Conservation (phyloP, 2,329 filamentous ascomycete genomes). For the Chaetothyriales sp. region DNA sequence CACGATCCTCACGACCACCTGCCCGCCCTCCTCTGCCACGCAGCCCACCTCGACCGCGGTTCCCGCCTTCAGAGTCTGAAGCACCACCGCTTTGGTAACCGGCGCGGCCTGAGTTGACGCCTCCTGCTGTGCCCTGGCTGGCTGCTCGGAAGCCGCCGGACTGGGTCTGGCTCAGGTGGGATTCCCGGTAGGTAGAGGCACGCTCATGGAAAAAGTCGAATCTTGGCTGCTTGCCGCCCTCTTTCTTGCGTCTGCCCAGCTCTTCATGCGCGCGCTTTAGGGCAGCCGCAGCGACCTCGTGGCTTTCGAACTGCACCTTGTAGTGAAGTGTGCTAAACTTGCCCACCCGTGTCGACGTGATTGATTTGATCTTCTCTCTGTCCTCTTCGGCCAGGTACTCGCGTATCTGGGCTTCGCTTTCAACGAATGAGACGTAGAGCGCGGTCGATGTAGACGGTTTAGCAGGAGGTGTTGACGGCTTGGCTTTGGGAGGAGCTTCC, state of each 20-base stretch:
- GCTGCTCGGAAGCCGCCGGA: conserved; percentile 42
- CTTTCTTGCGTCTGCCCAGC: conserved; percentile 51
- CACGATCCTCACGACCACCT: conserved; percentile 38
- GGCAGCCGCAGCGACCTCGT: conserved; percentile 66
- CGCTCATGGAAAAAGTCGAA: conserved; percentile 70
- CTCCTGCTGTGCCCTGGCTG: conserved; percentile 49
- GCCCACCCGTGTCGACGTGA: conserved; percentile 43
- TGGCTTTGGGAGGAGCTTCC: conserved; percentile 40
- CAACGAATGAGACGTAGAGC: conserved; percentile 78
- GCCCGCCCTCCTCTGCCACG: conserved; percentile 44
- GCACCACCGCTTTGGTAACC: conserved; percentile 77
- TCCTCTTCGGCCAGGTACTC: conserved; percentile 74
- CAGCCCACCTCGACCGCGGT: conserved; percentile 41
- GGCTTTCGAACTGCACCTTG: conserved; percentile 69
- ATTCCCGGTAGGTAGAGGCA: conserved; percentile 30
- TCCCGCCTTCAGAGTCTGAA: conserved; percentile 58
- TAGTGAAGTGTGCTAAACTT: conserved; percentile 63
- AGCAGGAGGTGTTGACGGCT: conserved; percentile 37
- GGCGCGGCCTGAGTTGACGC: conserved; percentile 41
- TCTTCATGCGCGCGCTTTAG: conserved; percentile 55
- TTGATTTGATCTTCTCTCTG: conserved; percentile 59
- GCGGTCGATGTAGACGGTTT: conserved; percentile 56
- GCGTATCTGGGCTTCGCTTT: conserved; percentile 65
- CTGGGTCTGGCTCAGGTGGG: conserved; percentile 25
- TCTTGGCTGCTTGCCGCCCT: conserved; percentile 61